A percentile compares a stretch with the other conserved stretches of the same genome.
Evolutionary conservation across 345 rosid species (phyloP).

Genomic region (Mallotus nudiflorus): DNA sequence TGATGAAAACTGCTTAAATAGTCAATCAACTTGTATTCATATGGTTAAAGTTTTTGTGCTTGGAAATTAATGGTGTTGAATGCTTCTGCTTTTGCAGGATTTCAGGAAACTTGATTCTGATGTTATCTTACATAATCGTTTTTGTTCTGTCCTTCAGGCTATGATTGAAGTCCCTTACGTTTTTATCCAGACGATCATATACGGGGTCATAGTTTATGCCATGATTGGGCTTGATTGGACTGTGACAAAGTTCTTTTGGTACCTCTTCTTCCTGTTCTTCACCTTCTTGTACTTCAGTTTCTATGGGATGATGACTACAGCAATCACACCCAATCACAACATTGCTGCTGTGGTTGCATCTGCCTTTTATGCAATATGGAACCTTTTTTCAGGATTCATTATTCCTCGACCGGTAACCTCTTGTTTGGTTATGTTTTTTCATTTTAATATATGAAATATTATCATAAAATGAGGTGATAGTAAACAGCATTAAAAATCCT

Average conservation of each 20-base stretch:
- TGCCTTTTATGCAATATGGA: conserved; percentile 51
- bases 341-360: conserved; percentile 51
- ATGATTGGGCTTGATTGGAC: conserved; percentile 73
- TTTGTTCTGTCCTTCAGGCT: conserved; percentile 34
- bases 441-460: too few species aligned
- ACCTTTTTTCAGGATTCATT: conserved; percentile 58
- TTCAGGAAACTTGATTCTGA: background rate
- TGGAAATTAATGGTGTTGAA: background rate
- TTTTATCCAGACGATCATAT: conserved; percentile 44
- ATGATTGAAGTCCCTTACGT: conserved; percentile 61
- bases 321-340: conserved; percentile 52
- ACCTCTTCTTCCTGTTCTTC: conserved; percentile 59
- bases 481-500: background rate
- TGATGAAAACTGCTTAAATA: background rate
- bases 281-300: conserved; percentile 61
- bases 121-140: too few species aligned
- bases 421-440: background rate
- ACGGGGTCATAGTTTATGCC: conserved; percentile 55
- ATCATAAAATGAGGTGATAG: too few species aligned
- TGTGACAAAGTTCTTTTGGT: conserved; percentile 59
- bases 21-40: background rate
- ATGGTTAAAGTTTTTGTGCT: background rate
- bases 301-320: conserved; percentile 47
- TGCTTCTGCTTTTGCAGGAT: background rate
- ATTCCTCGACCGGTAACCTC: conserved; percentile 43